Base-by-base conservation (phyloP, 495 filamentous ascomycete species). In the Hyaloscypha hepaticicola region DNA sequence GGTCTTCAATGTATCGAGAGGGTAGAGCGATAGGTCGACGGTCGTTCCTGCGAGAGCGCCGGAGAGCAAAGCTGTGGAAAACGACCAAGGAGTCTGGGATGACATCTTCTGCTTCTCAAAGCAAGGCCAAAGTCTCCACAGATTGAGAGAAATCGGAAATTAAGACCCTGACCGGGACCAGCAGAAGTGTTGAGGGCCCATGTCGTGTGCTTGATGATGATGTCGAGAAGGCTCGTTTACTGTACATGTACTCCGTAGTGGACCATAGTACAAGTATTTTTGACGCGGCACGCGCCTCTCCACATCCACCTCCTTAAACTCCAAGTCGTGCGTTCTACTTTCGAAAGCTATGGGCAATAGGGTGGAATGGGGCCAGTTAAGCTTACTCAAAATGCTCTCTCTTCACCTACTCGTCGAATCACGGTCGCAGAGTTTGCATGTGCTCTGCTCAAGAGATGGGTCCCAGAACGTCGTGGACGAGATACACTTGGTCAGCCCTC, bases 1-100 rank as follows among this genome's bases (percentile, higher is more conserved):
- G 55, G 90, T 95, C 77, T 95, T 96, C 69, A 95, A 86, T 0
- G 93, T 96, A 82, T 95, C 92, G 78, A 96, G 89, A 1, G 92
- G 92, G 80, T 89, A 95, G 68, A 96, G 89, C 38, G 90, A 90
- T 72, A 93, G 88, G 80, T 96, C 92, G 75, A 96, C 92, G 0
- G 92, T 92, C 29, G 91, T 91, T 69, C 92, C 92, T 62, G 92
- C 92, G 58, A 95, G 77, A 66, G 85, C 92, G 67, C 91, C 92
- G 58, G 92, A 87, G 76, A 92, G 74, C 59, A 82, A 78, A 64
- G 76, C 77, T n/a, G 75, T 81, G 55, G 79, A 74, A 75, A 82
- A 83, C 69, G 78, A 68, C n/a, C 79, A 73, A 48, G 52, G 55
- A 29, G 53, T 24, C 58, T 64, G 38, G 52, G 58, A 56, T 12